Evolutionary conservation across 495 filamentous ascomycete genomes (phyloP).

Genomic region (Penicillium taxi): DNA sequence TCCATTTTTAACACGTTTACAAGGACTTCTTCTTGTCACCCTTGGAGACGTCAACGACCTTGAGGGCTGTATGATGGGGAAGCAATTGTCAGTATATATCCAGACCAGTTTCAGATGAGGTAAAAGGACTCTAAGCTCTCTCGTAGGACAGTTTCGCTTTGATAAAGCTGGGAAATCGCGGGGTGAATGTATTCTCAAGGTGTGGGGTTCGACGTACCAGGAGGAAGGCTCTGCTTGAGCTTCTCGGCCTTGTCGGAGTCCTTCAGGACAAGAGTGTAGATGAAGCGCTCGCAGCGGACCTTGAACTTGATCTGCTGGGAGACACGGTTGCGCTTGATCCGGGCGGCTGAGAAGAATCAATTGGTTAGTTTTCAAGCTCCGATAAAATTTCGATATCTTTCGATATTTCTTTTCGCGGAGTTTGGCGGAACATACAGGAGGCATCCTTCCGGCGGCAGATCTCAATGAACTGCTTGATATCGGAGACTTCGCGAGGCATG

Average conservation of each 20-base stretch:
- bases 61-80: conserved; percentile 47
- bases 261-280: conserved; percentile 97
- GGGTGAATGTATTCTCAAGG: neutral
- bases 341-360: conserved; percentile 56
- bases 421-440: conserved; percentile 59
- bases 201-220: conserved; percentile 55
- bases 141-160: neutral
- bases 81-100: conserved; percentile 20
- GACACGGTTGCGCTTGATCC: conserved; percentile 93
- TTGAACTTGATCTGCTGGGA: conserved; percentile 97
- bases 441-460: conserved; percentile 98
- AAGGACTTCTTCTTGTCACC: conserved; percentile 59
- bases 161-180: no score
- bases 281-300: conserved; percentile 89
- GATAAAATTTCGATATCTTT: conserved; percentile 6
- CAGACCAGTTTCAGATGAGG: neutral
- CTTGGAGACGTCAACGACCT: conserved; percentile 69
- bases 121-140: neutral
- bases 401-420: conserved; percentile 2
- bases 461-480: conserved; percentile 99
- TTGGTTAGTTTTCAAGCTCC: conserved; percentile 10
- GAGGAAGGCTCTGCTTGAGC: conserved; percentile 97
- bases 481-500: conserved; percentile 97
- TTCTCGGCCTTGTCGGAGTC: conserved; percentile 99
- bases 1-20: conserved; percentile 30